A percentile compares a stretch with the other conserved stretches of the same genome.
These are phyloP conservation scores for Russula brevipes DNA, from an alignment of 768 basidiomycete species.

Conservation along the genomic window DNA sequence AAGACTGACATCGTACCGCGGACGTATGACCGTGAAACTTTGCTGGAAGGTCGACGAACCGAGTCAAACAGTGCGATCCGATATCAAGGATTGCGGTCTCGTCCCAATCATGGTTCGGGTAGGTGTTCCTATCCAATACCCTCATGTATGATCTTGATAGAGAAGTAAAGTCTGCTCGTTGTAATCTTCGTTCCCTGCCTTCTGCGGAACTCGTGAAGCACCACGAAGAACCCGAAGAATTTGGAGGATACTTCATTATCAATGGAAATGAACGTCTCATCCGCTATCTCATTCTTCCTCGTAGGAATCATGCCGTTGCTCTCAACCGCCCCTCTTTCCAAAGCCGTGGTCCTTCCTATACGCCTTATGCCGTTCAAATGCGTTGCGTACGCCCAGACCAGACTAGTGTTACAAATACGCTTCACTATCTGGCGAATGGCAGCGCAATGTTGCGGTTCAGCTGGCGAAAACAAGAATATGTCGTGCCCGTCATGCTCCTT, in stretches of 20 bases:
- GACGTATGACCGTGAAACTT: conserved; percentile 80
- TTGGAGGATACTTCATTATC: conserved; percentile 97
- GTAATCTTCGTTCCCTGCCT: conserved; percentile 82
- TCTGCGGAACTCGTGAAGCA: conserved; percentile 81
- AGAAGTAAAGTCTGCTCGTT: conserved; percentile 68
- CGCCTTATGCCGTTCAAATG: conserved; percentile 89
- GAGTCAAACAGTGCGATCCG: conserved; percentile 60
- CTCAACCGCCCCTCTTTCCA: conserved; percentile 86
- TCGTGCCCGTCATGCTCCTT: conserved; percentile 94
- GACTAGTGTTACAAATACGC: conserved; percentile 86
- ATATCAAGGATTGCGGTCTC: conserved; percentile 81
- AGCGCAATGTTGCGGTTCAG: conserved; percentile 95
- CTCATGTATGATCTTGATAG: neutral
- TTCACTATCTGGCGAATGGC: conserved; percentile 97
- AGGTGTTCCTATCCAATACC: conserved; percentile 34
- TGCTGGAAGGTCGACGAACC: conserved; percentile 72
- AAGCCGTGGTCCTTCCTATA: conserved; percentile 93
- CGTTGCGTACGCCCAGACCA: conserved; percentile 93
- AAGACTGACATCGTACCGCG: conserved; percentile 86
- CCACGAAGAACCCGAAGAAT: conserved; percentile 97
- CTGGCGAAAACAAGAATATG: conserved; percentile 97
- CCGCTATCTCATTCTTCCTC: conserved; percentile 93
- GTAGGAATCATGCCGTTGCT: conserved; percentile 92
- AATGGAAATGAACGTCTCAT: conserved; percentile 99
- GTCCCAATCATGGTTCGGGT: conserved; percentile 97